Conservation (phyloP, 129 eudicot species). For the Artemisia annua region DNA sequence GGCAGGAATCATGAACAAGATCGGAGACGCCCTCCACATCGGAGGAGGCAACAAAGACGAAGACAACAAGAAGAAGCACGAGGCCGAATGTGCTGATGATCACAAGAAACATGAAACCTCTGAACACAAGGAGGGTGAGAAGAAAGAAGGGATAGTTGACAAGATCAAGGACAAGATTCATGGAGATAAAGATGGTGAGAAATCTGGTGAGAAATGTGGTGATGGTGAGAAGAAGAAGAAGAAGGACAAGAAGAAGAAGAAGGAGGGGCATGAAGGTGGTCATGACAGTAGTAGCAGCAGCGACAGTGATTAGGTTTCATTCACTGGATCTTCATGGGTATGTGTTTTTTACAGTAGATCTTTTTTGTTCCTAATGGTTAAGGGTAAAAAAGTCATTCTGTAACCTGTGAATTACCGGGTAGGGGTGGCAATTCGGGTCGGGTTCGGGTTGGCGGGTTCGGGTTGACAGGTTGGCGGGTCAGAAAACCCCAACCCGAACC, state of each 20-base stretch:
- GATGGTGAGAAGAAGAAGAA: slow-evolving; percentile 49
- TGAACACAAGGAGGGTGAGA: slow-evolving; percentile 34
- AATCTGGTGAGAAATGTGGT: slow-evolving; percentile 15
- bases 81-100: background rate
- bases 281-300: slow-evolving; percentile 63
- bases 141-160: slow-evolving; percentile 54
- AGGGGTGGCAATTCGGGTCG: no score
- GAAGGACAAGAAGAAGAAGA: slow-evolving; percentile 46
- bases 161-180: slow-evolving; percentile 61
- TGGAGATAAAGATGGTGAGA: slow-evolving; percentile 44
- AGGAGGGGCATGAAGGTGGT: slow-evolving; percentile 26
- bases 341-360: background rate
- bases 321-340: slow-evolving; percentile 26
- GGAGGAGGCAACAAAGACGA: slow-evolving; percentile 39
- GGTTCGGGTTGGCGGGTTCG: no score
- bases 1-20: slow-evolving; percentile 44
- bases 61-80: slow-evolving; percentile 34
- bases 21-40: slow-evolving; percentile 49
- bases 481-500: no score
- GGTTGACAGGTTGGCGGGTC: no score
- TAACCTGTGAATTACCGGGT: no score
- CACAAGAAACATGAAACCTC: slow-evolving; percentile 36
- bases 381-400: no score
- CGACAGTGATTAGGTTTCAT: slow-evolving; percentile 47
- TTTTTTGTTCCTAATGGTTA: no score